A percentile compares a stretch with the other conserved stretches of the same genome.
These are phyloP conservation scores for Suillus plorans DNA, from an alignment of 768 basidiomycete genomes.

Conservation along the genomic window DNA sequence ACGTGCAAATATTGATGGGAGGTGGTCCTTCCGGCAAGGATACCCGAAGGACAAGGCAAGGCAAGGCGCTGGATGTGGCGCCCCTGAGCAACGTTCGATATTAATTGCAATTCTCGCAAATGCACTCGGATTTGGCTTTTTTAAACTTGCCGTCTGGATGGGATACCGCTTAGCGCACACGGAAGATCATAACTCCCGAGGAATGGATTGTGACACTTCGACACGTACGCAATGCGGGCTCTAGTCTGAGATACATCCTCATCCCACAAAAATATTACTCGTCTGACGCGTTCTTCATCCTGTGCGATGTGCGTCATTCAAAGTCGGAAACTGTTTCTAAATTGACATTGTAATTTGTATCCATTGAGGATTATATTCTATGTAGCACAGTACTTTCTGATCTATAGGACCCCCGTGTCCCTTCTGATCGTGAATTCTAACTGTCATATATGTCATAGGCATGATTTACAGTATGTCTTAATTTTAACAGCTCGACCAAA, in stretches of 20 bases:
- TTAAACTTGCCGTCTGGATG: too few species aligned
- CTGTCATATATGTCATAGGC: neutral
- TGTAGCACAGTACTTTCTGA: too few species aligned
- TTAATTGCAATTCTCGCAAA: neutral
- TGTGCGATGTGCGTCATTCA: neutral
- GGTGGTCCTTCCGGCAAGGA: neutral
- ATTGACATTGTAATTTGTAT: neutral
- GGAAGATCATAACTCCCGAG: neutral
- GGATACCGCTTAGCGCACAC: neutral
- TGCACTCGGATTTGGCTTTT: neutral
- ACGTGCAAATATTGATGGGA: too few species aligned
- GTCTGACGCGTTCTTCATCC: neutral
- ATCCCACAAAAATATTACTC: neutral
- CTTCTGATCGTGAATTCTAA: too few species aligned
- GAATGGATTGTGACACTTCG: neutral
- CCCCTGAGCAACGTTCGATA: neutral
- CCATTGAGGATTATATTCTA: too few species aligned
- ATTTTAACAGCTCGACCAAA: too few species aligned
- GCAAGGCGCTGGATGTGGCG: neutral
- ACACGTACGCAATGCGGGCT: neutral
- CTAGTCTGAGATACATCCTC: neutral
- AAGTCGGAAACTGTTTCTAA: neutral
- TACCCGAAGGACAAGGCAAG: neutral
- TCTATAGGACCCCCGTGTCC: too few species aligned
- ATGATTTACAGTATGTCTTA: neutral